Evolutionary conservation across 2,329 filamentous ascomycete genomes (phyloP), one percentile per base, ranked within the genome.

Genomic region (Talaromyces rugulosus): DNA sequence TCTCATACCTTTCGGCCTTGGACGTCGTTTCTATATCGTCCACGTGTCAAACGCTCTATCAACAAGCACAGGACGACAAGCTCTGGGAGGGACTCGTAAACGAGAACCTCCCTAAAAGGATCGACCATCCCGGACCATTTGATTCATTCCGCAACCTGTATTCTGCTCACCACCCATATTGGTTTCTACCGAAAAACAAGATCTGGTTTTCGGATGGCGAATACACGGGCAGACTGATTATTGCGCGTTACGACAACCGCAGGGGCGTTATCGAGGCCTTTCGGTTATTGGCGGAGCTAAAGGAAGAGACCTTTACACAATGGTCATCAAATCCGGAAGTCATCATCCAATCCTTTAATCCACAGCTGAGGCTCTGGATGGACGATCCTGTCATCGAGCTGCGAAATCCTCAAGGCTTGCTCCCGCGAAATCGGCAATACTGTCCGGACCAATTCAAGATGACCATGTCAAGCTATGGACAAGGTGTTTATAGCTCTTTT

Each of bases 151-250:
- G 85, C 62, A 83, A 89, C 30, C 83, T 96, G 2, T 96, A 90
- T 72, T 78, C 83, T 50, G 82, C 87, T 23, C 90, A 95, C 72
- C 84, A 95, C 65, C 88, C 89, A 0, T 86, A 88, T 68, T 97
- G 93, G 93, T 96, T 96, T 70, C 80, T 97, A 1, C 82, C 90
- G 0, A 86, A 85, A 58, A 82, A 90, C 71, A 93, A 90, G 74
- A 80, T 97, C 65, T 97, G 93, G 93, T 94, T 96, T 70, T 85
- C 87, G 63, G 91, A 96, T 74, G 83, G 81, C 2, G 83, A 87
- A 33, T 82, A 91, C 55, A 88, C 84, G 1, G 93, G 93, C 0
- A 89, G 89, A 71, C 75, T 96, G 50, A 82, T 96, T 30, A 71
- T 96, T 44, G 83, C 84, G n/a, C 87, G 90, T 12, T 97, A 92